These are phyloP conservation scores for Cucumis sativus DNA, from an alignment of 306 rosid species.

Conservation along the genomic window DNA sequence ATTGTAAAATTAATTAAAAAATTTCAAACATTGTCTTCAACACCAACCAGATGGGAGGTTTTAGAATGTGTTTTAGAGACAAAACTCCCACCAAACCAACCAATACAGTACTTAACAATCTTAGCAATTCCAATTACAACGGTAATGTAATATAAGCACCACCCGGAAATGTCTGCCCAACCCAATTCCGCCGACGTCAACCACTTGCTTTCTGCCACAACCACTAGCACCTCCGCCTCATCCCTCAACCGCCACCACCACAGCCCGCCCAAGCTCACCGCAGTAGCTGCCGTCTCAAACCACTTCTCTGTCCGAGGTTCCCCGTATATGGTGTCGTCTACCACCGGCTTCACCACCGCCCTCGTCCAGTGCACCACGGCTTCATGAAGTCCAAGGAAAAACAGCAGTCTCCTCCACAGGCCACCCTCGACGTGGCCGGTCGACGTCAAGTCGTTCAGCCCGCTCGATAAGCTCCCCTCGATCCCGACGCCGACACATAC, in stretches of 20 bases:
- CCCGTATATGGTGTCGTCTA: constrained; percentile 56
- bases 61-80: constrained; percentile 12
- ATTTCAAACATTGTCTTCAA: neutral
- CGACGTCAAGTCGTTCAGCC: constrained; percentile 6
- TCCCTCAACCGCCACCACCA: constrained; percentile 87
- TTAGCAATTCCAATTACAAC: constrained; percentile 56
- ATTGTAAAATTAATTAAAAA: neutral
- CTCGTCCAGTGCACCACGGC: constrained; percentile 50
- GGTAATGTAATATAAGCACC: constrained; percentile 59
- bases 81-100: constrained; percentile 29
- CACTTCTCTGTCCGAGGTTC: constrained; percentile 28
- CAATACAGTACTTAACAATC: constrained; percentile 24
- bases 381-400: constrained; percentile 64
- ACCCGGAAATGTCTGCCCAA: constrained; percentile 36
- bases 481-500: constrained; percentile 56
- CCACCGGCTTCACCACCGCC: constrained; percentile 69
- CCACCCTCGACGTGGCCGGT: constrained; percentile 9
- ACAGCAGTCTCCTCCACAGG: constrained; percentile 29
- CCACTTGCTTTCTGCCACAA: constrained; percentile 36
- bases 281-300: constrained; percentile 39
- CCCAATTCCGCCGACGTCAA: constrained; percentile 36
- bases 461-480: constrained; percentile 33
- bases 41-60: neutral
- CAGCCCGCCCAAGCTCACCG: constrained; percentile 30
- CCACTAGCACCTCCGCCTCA: constrained; percentile 50